Evolutionary conservation across 176 grass and related monocot species (phyloP).

Genomic region (Lolium perenne): DNA sequence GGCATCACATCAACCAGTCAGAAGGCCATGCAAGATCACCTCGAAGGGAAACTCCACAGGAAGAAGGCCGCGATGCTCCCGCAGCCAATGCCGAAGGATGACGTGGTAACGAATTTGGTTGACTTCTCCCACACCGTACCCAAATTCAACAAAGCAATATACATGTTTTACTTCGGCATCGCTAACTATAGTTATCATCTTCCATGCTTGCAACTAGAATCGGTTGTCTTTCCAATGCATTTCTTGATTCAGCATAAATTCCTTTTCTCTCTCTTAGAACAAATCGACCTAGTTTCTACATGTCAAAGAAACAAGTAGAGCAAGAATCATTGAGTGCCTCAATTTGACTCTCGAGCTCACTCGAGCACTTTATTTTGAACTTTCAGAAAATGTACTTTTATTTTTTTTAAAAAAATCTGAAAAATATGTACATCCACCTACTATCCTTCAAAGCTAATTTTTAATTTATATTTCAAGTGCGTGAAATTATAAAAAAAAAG

Average conservation of each 20-base stretch:
- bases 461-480: no score
- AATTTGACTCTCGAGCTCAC: no score
- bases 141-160: not conserved
- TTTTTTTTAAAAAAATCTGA: no score
- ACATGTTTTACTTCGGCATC: not conserved
- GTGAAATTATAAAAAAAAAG: no score
- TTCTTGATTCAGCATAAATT: not conserved
- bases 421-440: no score
- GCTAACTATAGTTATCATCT: not conserved
- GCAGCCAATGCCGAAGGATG: not conserved
- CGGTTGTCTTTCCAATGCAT: not conserved
- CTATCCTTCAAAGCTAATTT: no score
- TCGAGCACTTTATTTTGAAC: no score
- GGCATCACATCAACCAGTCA: slow-evolving; percentile 14
- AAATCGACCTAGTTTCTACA: not conserved
- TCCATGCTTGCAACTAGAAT: not conserved
- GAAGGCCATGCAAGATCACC: slow-evolving; percentile 8
- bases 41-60: not conserved
- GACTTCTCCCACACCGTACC: not conserved
- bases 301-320: not conserved
- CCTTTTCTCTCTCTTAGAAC: not conserved
- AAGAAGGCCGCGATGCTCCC: not conserved
- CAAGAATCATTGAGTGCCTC: no score
- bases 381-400: no score
- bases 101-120: slow-evolving; percentile 11